Base-by-base conservation (phyloP, 768 basidiomycete species). In the Lentinula aciculospora region DNA sequence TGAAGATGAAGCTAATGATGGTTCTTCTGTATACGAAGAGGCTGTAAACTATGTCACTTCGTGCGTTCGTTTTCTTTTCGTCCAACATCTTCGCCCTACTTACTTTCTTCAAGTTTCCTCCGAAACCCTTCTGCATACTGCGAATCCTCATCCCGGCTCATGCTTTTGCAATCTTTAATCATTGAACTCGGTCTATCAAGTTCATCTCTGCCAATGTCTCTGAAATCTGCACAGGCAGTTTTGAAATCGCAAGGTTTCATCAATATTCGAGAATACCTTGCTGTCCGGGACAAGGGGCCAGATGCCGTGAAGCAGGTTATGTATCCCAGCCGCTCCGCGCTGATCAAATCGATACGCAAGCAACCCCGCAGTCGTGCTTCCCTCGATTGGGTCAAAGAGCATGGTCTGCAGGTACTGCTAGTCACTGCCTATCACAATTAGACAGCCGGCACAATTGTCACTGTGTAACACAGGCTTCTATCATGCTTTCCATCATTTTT, bases 201-300 rank as follows among this genome's bases (percentile, higher is more conserved):
- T 0, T 73, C 72, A 29, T 71, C 75, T 25, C 72, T 89, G 2
- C 89, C 89, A 2, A 67, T 68, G 29, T 80, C 86, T 0, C 69
- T 92, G 53, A 80, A 69, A n/a, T 76, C 86, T 6, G 90, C 89
- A n/a, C 84, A 81, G 61, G 79, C 80, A 13, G 72, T 86, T 40
- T 69, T 92, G 47, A 90, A 87, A 70, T 71, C 82, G 5, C 76
- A 75, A 39, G 88, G 76, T 0, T 89, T 90, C 65, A 63, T 92
- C 29, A 89, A 89, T 64, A 80, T 92, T 58, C 77, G 77, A 49
- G 88, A 91, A 59, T 92, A 92, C 67, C 74, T 90, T 58, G 80
- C 81, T 17, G 79, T 80, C 31, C 85, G 90, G 37, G 74, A 72
- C 55, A 77, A 84, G 64, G 88, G 88, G 0, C 82, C 80, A 29